Base-by-base conservation (phyloP, 768 basidiomycete genomes). In the Russula dissimulans region DNA sequence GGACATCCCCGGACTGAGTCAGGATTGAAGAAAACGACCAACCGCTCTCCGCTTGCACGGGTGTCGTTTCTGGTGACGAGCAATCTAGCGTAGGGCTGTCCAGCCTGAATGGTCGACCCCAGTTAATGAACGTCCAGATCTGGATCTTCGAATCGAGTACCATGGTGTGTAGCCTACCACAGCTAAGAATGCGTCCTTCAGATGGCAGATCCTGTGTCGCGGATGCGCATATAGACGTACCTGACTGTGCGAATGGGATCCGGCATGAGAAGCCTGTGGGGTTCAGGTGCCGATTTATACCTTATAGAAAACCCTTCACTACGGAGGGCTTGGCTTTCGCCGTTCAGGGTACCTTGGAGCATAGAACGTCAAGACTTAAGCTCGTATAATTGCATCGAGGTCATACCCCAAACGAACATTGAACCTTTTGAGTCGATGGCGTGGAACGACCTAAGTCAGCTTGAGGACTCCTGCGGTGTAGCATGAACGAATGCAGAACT, bases 1-100 rank as follows among this genome's bases (percentile, higher is more conserved):
- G 81, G 46, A 88, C 84, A 49, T 84, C 80, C 3, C 90, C 89
- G n/a, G 78, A 76, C 61, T 78, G 75, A 9, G 85, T 87, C 66
- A 95, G 82, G 34, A 86, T 75, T 11, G 84, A 80, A n/a, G 86
- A 86, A 70, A 87, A 89, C 14, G 67, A 61, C 92, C 92, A 94
- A 45, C 92, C 91, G 65, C 88, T 86, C 69, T 86, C 86, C 41
- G 91, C 78, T 69, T 88, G 88, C 2, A 71, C 63, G 44, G 84
- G 79, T 3, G 72, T 74, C 36, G 85, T 72, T 29, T 81, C 71
- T 2, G 75, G 68, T 15, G 81, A 77, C 1, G 74, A 72, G 10
- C 70, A 72, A 61, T 77, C 74, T 54, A 79, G 61, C 38, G 73
- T 69, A 0, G 72, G 66, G 0, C 76, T 73, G 15, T 67, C 57